Percentiles rank a stretch among this genome's conserved stretches.
These are phyloP conservation scores for Malassezia dermatis DNA, from an alignment of 1,284 basidiomycete species.

Conservation along the genomic window DNA sequence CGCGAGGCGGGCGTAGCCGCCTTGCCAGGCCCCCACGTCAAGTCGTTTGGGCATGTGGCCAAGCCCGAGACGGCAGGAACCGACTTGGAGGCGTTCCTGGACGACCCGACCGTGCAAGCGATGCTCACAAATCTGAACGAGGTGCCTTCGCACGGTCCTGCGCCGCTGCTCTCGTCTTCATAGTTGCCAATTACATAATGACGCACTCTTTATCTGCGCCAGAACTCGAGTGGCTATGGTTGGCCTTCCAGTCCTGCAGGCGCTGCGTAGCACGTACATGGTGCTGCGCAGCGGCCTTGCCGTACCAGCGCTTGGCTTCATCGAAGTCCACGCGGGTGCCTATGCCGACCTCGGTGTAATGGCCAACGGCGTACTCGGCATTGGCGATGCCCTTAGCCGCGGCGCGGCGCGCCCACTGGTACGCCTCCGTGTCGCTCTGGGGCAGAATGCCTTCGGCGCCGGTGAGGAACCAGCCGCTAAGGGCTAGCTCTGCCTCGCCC, in stretches of 20 bases:
- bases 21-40: slow-evolving; percentile 4
- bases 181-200: slow-evolving; percentile 21
- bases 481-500: slow-evolving; percentile 82
- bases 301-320: slow-evolving; percentile 96
- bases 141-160: background rate
- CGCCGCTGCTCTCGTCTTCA: background rate
- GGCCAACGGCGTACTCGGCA: slow-evolving; percentile 67
- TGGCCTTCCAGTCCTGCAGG: slow-evolving; percentile 60
- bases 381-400: slow-evolving; percentile 51
- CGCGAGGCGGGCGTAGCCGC: background rate
- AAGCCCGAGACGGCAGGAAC: background rate
- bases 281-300: slow-evolving; percentile 68
- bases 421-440: slow-evolving; percentile 94
- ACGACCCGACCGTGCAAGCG: slow-evolving; percentile 15
- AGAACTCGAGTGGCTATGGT: slow-evolving; percentile 25
- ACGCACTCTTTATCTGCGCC: slow-evolving; percentile 37
- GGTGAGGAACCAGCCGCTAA: slow-evolving; percentile 94
- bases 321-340: slow-evolving; percentile 91
- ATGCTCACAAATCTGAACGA: slow-evolving; percentile 8
- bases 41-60: slow-evolving; percentile 4
- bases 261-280: slow-evolving; percentile 91
- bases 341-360: slow-evolving; percentile 95
- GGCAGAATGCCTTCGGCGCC: slow-evolving; percentile 75
- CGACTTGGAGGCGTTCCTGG: slow-evolving; percentile 7
- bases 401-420: slow-evolving; percentile 53